A percentile compares a stretch with the other conserved stretches of the same genome.
Evolutionary conservation across 1,139 yeast genomes (phyloP).

Genomic region (Candida glucosophila): DNA sequence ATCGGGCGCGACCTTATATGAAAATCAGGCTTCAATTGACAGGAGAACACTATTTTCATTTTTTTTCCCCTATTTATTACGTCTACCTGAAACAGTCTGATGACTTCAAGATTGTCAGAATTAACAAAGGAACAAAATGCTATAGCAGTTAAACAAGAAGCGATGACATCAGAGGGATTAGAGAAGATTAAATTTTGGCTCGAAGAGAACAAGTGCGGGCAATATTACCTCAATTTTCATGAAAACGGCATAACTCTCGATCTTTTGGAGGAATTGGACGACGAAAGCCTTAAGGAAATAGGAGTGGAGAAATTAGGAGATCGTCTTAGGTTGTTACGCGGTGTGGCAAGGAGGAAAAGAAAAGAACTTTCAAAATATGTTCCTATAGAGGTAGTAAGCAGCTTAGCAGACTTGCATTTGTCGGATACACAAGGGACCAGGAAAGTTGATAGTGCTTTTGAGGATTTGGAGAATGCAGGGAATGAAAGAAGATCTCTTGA

Average conservation of each 20-base stretch:
- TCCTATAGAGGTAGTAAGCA: slow-evolving; percentile 21
- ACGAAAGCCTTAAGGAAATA: slow-evolving; percentile 58
- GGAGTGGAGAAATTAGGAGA: slow-evolving; percentile 82
- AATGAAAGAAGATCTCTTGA: background rate
- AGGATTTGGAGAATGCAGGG: background rate
- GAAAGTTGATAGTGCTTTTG: background rate
- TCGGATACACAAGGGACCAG: slow-evolving; percentile 10
- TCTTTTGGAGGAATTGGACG: slow-evolving; percentile 57
- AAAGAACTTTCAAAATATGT: slow-evolving; percentile 26
- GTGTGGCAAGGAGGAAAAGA: slow-evolving; percentile 35
- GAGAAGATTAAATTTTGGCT: too few species aligned
- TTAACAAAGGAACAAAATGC: too few species aligned
- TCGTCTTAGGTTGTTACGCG: slow-evolving; percentile 55
- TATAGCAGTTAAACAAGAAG: too few species aligned
- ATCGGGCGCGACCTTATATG: too few species aligned
- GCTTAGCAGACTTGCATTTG: too few species aligned
- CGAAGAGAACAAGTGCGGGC: slow-evolving; percentile 29
- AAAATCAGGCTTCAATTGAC: too few species aligned
- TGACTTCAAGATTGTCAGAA: too few species aligned
- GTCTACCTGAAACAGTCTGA: too few species aligned
- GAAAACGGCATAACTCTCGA: slow-evolving; percentile 52
- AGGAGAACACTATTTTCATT: too few species aligned
- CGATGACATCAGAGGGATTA: too few species aligned
- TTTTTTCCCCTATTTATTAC: too few species aligned
- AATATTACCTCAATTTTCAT: slow-evolving; percentile 24